Percentiles rank a stretch among this genome's conserved stretches.
Evolutionary conservation across 495 filamentous ascomycete genomes (phyloP).

Genomic region (Aspergillus kassunensis): DNA sequence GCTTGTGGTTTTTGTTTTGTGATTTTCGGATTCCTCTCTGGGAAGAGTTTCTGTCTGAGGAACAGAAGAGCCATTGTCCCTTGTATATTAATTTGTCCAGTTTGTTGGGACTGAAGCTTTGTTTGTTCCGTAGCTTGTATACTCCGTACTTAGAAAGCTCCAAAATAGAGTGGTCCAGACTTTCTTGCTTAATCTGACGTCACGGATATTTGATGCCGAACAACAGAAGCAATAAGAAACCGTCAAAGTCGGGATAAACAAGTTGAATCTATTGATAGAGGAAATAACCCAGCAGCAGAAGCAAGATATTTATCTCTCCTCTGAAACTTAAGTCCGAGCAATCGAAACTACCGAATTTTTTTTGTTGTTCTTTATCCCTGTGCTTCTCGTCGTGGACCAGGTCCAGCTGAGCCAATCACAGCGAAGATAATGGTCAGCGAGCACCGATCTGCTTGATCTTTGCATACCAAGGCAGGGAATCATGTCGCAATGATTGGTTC

Average conservation of each 20-base stretch:
- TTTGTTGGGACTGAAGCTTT: background rate
- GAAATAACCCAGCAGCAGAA: background rate
- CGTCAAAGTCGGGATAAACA: too few species aligned
- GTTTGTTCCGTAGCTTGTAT: too few species aligned
- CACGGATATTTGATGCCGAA: background rate
- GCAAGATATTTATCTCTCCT: constrained; percentile 5
- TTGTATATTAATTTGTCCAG: background rate
- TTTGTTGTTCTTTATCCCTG: constrained; percentile 1
- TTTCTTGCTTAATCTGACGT: constrained; percentile 2
- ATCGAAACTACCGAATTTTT: background rate
- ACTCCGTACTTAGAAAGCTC: too few species aligned
- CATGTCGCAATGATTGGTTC: background rate
- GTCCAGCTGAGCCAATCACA: constrained; percentile 6
- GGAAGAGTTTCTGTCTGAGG: constrained; percentile 42
- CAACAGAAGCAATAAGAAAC: too few species aligned
- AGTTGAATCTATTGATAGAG: too few species aligned
- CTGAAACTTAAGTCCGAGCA: background rate
- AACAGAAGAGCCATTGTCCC: constrained; percentile 39
- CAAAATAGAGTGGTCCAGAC: background rate
- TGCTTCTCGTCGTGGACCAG: background rate
- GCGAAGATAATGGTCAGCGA: background rate
- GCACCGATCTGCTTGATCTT: background rate
- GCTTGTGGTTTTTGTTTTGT: constrained; percentile 19
- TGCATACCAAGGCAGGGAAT: background rate
- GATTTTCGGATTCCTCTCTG: constrained; percentile 19